Conservation (phyloP, 2,329 filamentous ascomycete genomes). For the Capronia coronata region DNA sequence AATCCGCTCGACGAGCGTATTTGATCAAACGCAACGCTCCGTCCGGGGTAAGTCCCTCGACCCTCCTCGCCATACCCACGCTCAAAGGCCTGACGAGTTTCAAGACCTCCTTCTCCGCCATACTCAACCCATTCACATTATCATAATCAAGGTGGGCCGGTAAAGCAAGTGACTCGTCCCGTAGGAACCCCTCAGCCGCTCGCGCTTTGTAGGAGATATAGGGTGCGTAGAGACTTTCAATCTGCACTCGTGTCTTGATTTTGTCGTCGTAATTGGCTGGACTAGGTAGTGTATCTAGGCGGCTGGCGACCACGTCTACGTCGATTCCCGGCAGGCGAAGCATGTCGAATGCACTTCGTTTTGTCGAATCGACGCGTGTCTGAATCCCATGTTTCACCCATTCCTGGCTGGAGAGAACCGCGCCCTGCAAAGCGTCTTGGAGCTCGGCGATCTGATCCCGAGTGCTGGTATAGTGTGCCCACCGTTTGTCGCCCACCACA, state of each 20-base stretch:
- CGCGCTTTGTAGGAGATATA: conserved; percentile 69
- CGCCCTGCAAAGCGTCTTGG: conserved; percentile 52
- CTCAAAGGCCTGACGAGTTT: conserved; percentile 69
- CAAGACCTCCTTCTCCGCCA: conserved; percentile 69
- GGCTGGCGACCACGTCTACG: conserved; percentile 42
- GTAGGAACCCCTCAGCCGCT: conserved; percentile 60
- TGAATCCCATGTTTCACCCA: conserved; percentile 68
- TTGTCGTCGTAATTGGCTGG: conserved; percentile 47
- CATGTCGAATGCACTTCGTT: conserved; percentile 71
- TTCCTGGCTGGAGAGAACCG: conserved; percentile 52
- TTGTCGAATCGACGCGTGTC: conserved; percentile 58
- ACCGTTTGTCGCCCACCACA: conserved; percentile 71
- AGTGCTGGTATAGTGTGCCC: conserved; percentile 62
- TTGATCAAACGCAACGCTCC: conserved; percentile 41
- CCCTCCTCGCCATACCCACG: conserved; percentile 76
- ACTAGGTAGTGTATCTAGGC: conserved; percentile 43
- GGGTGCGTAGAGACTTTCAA: conserved; percentile 80
- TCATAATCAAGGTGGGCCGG: conserved; percentile 72
- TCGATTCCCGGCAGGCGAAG: conserved; percentile 60
- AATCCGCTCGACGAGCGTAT: conserved; percentile 34
- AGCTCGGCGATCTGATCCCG: conserved; percentile 62
- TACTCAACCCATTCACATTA: conserved; percentile 64
- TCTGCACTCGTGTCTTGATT: conserved; percentile 63
- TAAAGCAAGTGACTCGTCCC: conserved; percentile 68
- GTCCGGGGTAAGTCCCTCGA: conserved; percentile 63